Conservation (phyloP, 768 basidiomycete species). For the Suillus lakei region DNA sequence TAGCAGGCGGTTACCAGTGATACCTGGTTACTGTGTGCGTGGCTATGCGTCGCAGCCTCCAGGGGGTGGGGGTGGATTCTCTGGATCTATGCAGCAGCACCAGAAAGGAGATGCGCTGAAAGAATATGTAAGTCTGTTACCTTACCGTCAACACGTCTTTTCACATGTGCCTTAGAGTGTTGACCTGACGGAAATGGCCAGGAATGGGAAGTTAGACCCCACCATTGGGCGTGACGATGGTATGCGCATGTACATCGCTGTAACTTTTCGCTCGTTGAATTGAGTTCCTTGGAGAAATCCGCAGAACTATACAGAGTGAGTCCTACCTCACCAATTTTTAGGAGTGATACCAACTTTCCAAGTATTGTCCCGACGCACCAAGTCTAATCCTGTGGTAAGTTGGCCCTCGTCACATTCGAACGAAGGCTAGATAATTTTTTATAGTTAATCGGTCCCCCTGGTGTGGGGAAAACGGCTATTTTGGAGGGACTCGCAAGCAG, state of each 20-base stretch:
- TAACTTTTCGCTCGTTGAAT: not conserved
- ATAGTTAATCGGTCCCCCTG: conserved; percentile 83
- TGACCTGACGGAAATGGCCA: conserved; percentile 85
- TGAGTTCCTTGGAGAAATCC: conserved; percentile 62
- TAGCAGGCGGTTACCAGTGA: not conserved
- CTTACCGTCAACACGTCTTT: conserved; percentile 32
- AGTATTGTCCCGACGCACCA: conserved; percentile 89
- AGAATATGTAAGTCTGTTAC: conserved; percentile 62
- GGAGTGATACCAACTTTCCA: not conserved
- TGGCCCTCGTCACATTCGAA: not conserved
- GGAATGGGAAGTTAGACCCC: conserved; percentile 86
- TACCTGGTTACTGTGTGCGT: conserved; percentile 24
- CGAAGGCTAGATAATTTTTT: not conserved
- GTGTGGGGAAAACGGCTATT: conserved; percentile 93
- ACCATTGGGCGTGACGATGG: conserved; percentile 90
- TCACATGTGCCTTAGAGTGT: conserved; percentile 54
- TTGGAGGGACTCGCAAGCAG: conserved; percentile 87
- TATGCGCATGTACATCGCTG: conserved; percentile 19
- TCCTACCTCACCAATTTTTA: conserved; percentile 1
- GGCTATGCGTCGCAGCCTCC: conserved; percentile 55
- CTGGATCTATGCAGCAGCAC: conserved; percentile 63
- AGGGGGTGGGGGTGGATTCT: conserved; percentile 55
- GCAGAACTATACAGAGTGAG: conserved; percentile 89
- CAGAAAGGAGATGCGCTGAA: conserved; percentile 87
- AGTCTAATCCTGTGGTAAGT: conserved; percentile 87